Conservation (phyloP, 345 rosid species). For the Eucalyptus pauciflora region DNA sequence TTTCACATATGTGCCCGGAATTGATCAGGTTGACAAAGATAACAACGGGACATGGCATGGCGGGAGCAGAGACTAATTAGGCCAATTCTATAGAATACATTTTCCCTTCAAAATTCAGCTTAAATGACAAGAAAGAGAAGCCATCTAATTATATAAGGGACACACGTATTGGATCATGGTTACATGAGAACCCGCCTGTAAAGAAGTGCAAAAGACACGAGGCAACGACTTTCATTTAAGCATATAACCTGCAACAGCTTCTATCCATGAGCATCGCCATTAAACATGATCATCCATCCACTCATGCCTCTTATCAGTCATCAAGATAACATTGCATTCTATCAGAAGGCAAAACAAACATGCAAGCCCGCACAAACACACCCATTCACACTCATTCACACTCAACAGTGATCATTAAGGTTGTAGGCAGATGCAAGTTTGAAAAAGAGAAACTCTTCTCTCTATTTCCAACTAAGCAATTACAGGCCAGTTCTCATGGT, state of each 20-base stretch:
- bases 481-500: neutral
- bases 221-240: neutral
- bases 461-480: neutral
- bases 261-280: neutral
- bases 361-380: neutral
- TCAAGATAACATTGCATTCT: neutral
- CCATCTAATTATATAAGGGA: accelerated
- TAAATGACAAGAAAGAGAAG: neutral
- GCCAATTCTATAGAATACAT: neutral
- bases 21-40: neutral
- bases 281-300: neutral
- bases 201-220: neutral
- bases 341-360: neutral
- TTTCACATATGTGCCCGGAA: neutral
- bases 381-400: no score
- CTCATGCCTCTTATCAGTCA: neutral
- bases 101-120: neutral
- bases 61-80: neutral
- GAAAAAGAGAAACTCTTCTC: neutral
- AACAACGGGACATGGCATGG: neutral
- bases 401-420: neutral
- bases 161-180: neutral
- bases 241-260: neutral
- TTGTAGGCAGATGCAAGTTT: neutral
- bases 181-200: neutral